Evolutionary conservation across 306 rosid species (phyloP).

Genomic region (Begonia loranthoides): DNA sequence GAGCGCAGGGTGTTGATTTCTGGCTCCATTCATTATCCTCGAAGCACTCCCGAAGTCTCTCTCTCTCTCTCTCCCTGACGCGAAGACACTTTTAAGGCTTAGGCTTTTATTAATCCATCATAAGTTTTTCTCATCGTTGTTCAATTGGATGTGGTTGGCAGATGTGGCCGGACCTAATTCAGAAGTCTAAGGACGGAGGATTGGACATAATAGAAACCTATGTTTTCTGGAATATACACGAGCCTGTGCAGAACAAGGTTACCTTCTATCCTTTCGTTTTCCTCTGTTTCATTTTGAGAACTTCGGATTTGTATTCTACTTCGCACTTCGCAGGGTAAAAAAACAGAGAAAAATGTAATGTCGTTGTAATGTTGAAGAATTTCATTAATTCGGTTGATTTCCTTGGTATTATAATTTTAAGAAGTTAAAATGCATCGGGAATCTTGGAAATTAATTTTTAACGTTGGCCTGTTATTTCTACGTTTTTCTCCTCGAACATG

Average conservation of each 20-base stretch:
- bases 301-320: too few relatives aligned
- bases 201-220: conserved; percentile 88
- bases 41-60: conserved; percentile 77
- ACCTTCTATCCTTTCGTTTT: conserved; percentile 4
- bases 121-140: neutral
- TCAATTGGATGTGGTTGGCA: conserved; percentile 18
- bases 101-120: neutral
- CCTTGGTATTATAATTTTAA: too few relatives aligned
- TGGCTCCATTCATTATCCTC: conserved; percentile 95
- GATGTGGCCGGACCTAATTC: conserved; percentile 97
- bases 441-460: too few relatives aligned
- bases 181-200: conserved; percentile 91
- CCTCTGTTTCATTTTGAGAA: neutral
- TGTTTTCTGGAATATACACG: conserved; percentile 86
- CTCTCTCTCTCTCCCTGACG: neutral
- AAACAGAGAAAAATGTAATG: neutral
- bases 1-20: conserved; percentile 61
- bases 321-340: neutral
- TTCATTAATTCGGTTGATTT: too few relatives aligned
- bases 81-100: neutral
- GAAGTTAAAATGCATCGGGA: too few relatives aligned
- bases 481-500: too few relatives aligned
- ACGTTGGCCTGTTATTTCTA: too few relatives aligned
- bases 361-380: too few relatives aligned
- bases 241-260: conserved; percentile 74